A percentile compares a stretch with the other conserved stretches of the same genome.
Conservation (phyloP, 208 protist species). For the Wallacemonas sp. region DNA sequence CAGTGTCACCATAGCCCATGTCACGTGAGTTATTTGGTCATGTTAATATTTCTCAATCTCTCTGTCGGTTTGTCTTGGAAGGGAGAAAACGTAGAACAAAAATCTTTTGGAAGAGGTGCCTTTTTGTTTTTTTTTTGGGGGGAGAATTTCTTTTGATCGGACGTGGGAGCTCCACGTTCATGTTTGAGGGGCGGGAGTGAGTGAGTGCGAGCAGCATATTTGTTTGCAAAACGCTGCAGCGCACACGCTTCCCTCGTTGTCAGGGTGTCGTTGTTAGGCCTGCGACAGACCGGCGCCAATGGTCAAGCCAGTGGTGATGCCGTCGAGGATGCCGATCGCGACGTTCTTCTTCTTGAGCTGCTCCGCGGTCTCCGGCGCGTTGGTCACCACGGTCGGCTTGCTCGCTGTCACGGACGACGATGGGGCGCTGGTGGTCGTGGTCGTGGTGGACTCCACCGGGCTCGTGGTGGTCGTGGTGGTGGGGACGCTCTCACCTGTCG, state of each 20-base stretch:
- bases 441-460: background rate
- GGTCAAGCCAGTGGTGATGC: constrained; percentile 17
- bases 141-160: background rate
- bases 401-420: background rate
- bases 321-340: constrained; percentile 8
- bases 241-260: background rate
- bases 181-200: too few species aligned
- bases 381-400: constrained; percentile 8
- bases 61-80: background rate
- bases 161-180: too few species aligned
- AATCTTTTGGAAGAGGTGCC: background rate
- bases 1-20: too few species aligned
- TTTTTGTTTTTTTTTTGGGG: constrained; percentile 9
- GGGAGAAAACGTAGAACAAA: constrained; percentile 14
- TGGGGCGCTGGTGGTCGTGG: too few species aligned
- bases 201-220: background rate
- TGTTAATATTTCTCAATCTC: background rate
- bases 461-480: constrained; percentile 11
- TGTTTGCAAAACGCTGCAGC: background rate
- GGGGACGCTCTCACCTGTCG: background rate
- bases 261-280: background rate
- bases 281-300: constrained; percentile 12
- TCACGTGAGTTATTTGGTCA: too few species aligned
- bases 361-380: background rate
- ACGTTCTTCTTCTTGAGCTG: constrained; percentile 1